Evolutionary conservation across 2,329 filamentous ascomycete species (phyloP), one percentile per base, ranked within the genome.

Genomic region (Aspergillus ochraceus): DNA sequence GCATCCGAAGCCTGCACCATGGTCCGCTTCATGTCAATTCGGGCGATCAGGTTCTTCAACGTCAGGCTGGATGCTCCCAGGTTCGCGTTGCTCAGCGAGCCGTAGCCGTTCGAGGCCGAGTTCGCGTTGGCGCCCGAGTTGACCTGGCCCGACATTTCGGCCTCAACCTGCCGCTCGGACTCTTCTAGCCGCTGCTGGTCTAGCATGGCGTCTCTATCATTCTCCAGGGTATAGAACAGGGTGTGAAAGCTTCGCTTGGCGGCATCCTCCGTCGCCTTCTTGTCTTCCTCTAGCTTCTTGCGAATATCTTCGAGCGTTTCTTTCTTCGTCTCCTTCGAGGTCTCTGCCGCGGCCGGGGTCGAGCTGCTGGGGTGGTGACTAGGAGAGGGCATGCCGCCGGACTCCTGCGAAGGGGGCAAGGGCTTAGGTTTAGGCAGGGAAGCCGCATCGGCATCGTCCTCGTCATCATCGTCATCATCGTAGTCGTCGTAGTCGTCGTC

Each of bases 131-230:
- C 84, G 56, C 84, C 85, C 70, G 88, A 84, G 55, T 78, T 78
- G 52, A 76, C 76, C 64, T 84, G 80, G 32, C 84, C 83, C 30
- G 93, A 92, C 83, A 97, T 95, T 77, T 99, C 95, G 14, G 93
- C 93, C 75, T 98, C 94, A 10, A 98, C 89, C 74, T 96, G 92
- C 73, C 96, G 90, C 75, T 99, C 95, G 1, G 96, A 92, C 75
- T 98, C 95, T 72, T 99, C 95, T 26, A 99, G 84, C 75, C 94
- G 92, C 76, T 98, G 92, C 77, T 99, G 95, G 76, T 99, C 95
- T 59, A 98, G 79, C 95, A 99, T 98, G 52, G 95, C 95, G 69
- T 94, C 92, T 57, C 91, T 87, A 73, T 99, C 95, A 74, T 94
- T 95, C 76, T 99, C 95, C 32, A 98, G 83, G 1, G 95, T 97